Conservation (phyloP, 805 yeast genomes). For the Candida jianshihensis region DNA sequence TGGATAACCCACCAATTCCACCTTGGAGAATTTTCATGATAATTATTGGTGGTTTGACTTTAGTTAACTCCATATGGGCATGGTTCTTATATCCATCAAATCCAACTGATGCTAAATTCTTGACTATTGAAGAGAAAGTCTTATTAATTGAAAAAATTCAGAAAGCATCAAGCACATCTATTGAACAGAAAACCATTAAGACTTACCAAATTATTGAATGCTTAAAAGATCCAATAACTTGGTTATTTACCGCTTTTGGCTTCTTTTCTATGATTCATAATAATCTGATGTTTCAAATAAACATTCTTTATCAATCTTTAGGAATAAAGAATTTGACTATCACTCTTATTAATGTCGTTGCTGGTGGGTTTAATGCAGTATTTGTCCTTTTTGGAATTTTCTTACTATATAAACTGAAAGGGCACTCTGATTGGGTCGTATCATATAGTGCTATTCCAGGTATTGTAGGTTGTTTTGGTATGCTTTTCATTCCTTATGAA, state of each 20-base stretch:
- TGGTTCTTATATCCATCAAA: conserved; percentile 36
- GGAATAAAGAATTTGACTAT: conserved; percentile 29
- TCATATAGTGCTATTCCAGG: conserved; percentile 10
- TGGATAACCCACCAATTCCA: conserved; percentile 9
- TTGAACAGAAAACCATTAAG: conserved; percentile 35
- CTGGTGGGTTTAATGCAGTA: conserved; percentile 10
- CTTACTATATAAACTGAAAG: conserved; percentile 20
- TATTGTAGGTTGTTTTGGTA: conserved; percentile 33
- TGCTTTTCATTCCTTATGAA: conserved; percentile 31
- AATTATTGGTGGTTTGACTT: conserved; percentile 39
- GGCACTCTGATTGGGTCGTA: conserved; percentile 21
- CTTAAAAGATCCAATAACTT: conserved; percentile 31
- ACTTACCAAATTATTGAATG: conserved; percentile 32
- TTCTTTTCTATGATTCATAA: conserved; percentile 37
- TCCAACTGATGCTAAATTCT: conserved; percentile 35
- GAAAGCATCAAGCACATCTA: conserved; percentile 26
- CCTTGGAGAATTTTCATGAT: conserved; percentile 41
- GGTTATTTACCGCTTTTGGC: conserved; percentile 27
- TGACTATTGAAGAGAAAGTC: conserved; percentile 34
- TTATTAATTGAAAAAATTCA: conserved; percentile 31
- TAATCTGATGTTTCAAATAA: conserved; percentile 38
- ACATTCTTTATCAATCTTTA: conserved; percentile 32
- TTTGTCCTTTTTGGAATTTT: conserved; percentile 25
- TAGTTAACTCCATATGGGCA: conserved; percentile 22
- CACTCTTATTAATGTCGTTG: conserved; percentile 40